Evolutionary conservation across 768 basidiomycete genomes (phyloP).

Genomic region (Suillus subalutaceus): DNA sequence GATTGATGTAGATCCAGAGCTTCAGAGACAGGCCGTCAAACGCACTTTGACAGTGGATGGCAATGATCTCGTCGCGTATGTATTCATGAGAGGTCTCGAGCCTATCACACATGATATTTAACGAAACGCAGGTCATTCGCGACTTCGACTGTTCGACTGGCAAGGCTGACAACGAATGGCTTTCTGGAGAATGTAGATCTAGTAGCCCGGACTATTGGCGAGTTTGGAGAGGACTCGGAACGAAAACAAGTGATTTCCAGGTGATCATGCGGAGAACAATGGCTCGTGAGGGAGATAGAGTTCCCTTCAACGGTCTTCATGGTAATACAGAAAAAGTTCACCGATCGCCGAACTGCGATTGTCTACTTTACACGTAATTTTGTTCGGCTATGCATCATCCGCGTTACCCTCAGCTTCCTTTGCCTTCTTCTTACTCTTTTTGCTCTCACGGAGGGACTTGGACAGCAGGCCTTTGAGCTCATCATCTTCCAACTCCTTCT

Average conservation of each 20-base stretch:
- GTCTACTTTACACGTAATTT: slow-evolving; percentile 11
- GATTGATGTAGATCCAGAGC: slow-evolving; percentile 85
- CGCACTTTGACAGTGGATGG: slow-evolving; percentile 69
- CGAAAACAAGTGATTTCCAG: slow-evolving; percentile 11
- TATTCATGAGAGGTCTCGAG: slow-evolving; percentile 16
- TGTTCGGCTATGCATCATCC: neutral
- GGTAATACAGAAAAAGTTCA: slow-evolving; percentile 13
- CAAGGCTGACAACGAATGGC: slow-evolving; percentile 80
- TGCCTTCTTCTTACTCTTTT: slow-evolving; percentile 89
- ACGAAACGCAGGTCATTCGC: slow-evolving; percentile 59
- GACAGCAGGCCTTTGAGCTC: slow-evolving; percentile 80
- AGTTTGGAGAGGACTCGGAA: slow-evolving; percentile 73
- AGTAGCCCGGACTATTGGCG: slow-evolving; percentile 77
- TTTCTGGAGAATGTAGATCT: slow-evolving; percentile 91
- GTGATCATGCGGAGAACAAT: slow-evolving; percentile 10
- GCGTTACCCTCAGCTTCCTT: slow-evolving; percentile 50
- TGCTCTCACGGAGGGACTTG: slow-evolving; percentile 82
- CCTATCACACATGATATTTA: slow-evolving; percentile 3
- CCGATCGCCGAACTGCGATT: slow-evolving; percentile 20
- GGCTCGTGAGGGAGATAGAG: slow-evolving; percentile 14
- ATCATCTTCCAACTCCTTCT: slow-evolving; percentile 87
- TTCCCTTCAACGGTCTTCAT: slow-evolving; percentile 16
- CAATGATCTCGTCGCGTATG: slow-evolving; percentile 76
- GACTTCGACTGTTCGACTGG: slow-evolving; percentile 83
- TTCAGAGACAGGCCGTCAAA: slow-evolving; percentile 80